phyloP scores from a whole-genome alignment of 1,284 basidiomycete species.

The Wolfiporia cocos region DNA sequence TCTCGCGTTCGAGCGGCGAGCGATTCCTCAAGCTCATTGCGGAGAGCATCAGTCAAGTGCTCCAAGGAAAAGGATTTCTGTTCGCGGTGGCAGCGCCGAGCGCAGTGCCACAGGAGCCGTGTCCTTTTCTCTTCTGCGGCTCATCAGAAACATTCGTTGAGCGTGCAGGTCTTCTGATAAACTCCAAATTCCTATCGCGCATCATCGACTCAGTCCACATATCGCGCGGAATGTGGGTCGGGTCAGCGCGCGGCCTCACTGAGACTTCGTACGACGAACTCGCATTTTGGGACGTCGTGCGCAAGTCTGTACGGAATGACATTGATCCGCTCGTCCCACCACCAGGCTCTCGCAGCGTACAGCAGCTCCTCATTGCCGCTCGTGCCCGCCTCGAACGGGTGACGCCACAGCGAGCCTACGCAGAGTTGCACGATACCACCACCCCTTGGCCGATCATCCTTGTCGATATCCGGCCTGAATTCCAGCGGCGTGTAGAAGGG shows the following conservation, averaged over 20 bases:
- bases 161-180: constrained; percentile 55
- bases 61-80: constrained; percentile 41
- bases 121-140: constrained; percentile 48
- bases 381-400: constrained; percentile 59
- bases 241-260: constrained; percentile 45
- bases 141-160: constrained; percentile 49
- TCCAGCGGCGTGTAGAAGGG: constrained; percentile 49
- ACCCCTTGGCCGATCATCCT: constrained; percentile 56
- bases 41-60: constrained; percentile 32
- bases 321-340: constrained; percentile 57
- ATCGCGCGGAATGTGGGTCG: constrained; percentile 35
- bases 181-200: constrained; percentile 59
- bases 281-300: constrained; percentile 59
- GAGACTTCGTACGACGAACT: constrained; percentile 48
- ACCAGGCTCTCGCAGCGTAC: constrained; percentile 51
- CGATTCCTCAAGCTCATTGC: constrained; percentile 49
- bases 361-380: constrained; percentile 46
- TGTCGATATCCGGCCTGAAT: constrained; percentile 66
- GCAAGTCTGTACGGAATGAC: constrained; percentile 50
- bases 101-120: constrained; percentile 12
- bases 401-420: constrained; percentile 51
- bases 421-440: constrained; percentile 46
- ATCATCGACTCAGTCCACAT: constrained; percentile 25
- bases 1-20: constrained; percentile 47
- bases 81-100: constrained; percentile 51